These are phyloP conservation scores for Babesia ovata DNA, from an alignment of 169 alveolate genomes.

Conservation along the genomic window DNA sequence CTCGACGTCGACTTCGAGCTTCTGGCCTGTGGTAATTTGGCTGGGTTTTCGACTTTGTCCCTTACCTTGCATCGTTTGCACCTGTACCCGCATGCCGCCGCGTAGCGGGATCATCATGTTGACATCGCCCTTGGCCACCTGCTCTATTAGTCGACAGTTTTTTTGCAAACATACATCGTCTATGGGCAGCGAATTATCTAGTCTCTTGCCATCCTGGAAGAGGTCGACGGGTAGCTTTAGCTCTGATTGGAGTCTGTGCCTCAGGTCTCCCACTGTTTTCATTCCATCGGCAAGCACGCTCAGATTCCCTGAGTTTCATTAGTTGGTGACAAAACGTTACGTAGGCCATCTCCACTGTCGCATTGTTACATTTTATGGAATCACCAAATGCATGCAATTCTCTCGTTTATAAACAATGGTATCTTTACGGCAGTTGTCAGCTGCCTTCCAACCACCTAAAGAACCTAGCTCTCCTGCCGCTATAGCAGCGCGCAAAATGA, in stretches of 20 bases:
- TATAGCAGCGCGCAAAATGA: no score
- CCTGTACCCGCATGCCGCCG: constrained; percentile 59
- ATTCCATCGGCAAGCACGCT: constrained; percentile 13
- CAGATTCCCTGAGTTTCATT: constrained; percentile 1
- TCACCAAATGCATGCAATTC: no score
- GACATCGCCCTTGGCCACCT: constrained; percentile 14
- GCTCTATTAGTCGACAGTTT: neutral
- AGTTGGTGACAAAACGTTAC: neutral
- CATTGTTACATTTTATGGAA: no score
- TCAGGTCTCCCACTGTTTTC: constrained; percentile 38
- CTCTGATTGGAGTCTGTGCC: constrained; percentile 4
- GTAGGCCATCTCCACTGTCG: no score
- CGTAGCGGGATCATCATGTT: constrained; percentile 19
- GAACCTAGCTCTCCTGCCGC: no score
- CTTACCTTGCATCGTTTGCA: constrained; percentile 63
- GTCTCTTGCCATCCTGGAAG: neutral
- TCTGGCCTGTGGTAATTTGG: constrained; percentile 34
- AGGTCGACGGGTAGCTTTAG: constrained; percentile 14
- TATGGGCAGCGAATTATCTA: constrained; percentile 15
- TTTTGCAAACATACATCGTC: neutral
- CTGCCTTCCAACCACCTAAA: no score
- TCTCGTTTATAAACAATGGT: no score
- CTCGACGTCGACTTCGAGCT: constrained; percentile 50
- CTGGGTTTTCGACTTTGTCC: neutral
- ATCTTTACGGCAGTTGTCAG: no score